Conservation (phyloP, 2,329 filamentous ascomycete species). For the Aspergillus calidoustus region DNA sequence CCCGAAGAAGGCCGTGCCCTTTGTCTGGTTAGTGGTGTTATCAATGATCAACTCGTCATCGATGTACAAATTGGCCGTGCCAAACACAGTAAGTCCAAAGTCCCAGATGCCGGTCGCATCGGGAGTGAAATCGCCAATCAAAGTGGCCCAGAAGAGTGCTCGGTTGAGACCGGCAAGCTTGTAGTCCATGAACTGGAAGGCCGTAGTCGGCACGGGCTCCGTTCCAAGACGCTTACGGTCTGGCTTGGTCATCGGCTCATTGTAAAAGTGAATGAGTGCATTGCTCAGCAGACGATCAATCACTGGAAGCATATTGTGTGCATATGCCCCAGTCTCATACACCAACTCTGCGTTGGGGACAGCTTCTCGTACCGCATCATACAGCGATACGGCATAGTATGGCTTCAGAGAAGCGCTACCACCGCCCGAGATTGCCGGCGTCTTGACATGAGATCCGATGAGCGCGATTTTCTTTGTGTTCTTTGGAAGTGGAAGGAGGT, state of each 20-base stretch:
- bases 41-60: conserved; percentile 66
- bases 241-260: conserved; percentile 55
- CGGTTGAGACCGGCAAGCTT: conserved; percentile 55
- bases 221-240: conserved; percentile 56
- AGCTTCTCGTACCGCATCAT: conserved; percentile 41
- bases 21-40: conserved; percentile 63
- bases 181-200: conserved; percentile 56
- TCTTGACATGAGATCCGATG: conserved; percentile 57
- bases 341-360: conserved; percentile 31
- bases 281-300: conserved; percentile 34
- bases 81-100: conserved; percentile 64
- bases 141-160: conserved; percentile 26
- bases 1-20: conserved; percentile 67
- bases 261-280: conserved; percentile 58
- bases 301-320: conserved; percentile 46
- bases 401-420: conserved; percentile 61
- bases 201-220: conserved; percentile 44
- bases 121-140: conserved; percentile 59
- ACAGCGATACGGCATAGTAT: conserved; percentile 46
- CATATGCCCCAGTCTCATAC: conserved; percentile 64
- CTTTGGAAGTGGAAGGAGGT: conserved; percentile 59
- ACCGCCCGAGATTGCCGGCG: conserved; percentile 58
- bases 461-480: conserved; percentile 50
- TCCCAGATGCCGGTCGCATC: conserved; percentile 64
- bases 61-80: conserved; percentile 65